These are phyloP conservation scores for Canna indica DNA, from an alignment of 176 grass and related monocot genomes.

Conservation along the genomic window DNA sequence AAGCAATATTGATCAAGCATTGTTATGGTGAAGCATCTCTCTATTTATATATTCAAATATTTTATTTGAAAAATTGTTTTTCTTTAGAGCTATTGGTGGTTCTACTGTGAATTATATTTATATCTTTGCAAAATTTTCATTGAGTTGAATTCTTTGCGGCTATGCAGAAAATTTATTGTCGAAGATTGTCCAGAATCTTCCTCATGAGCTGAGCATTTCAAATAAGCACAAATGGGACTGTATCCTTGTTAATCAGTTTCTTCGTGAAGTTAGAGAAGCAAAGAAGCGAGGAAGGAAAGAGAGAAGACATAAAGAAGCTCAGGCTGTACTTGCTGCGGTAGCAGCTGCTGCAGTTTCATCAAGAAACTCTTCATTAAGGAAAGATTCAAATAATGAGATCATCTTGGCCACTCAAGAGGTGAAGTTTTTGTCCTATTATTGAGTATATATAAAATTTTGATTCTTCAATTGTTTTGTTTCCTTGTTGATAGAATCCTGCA, in stretches of 20 bases:
- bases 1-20: conserved; percentile 53
- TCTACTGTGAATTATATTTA: not conserved
- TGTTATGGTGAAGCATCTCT: conserved; percentile 43
- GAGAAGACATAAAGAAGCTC: conserved; percentile 92
- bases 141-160: not conserved
- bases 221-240: conserved; percentile 85
- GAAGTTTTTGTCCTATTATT: conserved; percentile 17
- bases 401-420: conserved; percentile 49
- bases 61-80: not conserved
- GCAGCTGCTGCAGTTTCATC: conserved; percentile 69
- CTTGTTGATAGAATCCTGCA: conserved; percentile 25
- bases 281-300: conserved; percentile 98
- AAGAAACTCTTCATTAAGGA: conserved; percentile 63
- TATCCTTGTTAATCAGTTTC: conserved; percentile 85
- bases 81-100: not conserved
- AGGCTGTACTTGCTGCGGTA: conserved; percentile 84
- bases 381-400: conserved; percentile 55
- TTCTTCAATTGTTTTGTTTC: conserved; percentile 19
- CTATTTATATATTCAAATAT: not conserved
- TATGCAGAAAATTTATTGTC: conserved; percentile 58
- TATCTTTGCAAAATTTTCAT: too few relatives aligned
- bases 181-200: conserved; percentile 66
- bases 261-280: conserved; percentile 88
- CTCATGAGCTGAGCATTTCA: conserved; percentile 50
- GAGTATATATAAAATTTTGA: not conserved